A percentile compares a stretch with the other conserved stretches of the same genome.
Conservation (phyloP, 805 yeast species). For the Candida xiaguanensis region DNA sequence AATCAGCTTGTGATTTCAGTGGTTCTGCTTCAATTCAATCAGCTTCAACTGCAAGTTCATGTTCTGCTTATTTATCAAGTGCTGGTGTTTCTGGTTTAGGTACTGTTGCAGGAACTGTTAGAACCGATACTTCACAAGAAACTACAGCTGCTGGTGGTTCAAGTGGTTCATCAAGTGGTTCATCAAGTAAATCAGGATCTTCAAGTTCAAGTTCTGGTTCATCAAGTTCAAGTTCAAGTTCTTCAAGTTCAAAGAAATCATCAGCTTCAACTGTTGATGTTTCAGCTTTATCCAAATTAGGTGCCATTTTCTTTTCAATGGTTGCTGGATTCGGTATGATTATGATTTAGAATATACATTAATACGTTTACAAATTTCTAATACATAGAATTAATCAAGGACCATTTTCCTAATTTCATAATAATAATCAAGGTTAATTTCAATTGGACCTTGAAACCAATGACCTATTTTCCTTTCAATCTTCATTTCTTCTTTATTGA, state of each 20-base stretch:
- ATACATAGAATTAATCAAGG: neutral
- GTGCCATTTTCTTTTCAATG: slow-evolving; percentile 20
- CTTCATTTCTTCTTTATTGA: slow-evolving; percentile 34
- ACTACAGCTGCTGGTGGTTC: slow-evolving; percentile 19
- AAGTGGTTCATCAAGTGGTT: slow-evolving; percentile 22
- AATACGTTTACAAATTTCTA: neutral
- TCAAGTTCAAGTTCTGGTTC: slow-evolving; percentile 15
- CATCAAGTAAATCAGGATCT: slow-evolving; percentile 19
- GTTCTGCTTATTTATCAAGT: slow-evolving; percentile 53
- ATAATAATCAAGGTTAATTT: slow-evolving; percentile 25
- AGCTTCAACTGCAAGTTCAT: slow-evolving; percentile 38
- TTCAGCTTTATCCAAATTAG: slow-evolving; percentile 12
- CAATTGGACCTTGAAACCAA: slow-evolving; percentile 26
- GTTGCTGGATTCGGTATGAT: slow-evolving; percentile 28
- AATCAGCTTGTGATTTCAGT: slow-evolving; percentile 34
- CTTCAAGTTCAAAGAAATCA: slow-evolving; percentile 15
- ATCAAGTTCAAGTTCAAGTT: slow-evolving; percentile 10
- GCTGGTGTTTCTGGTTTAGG: slow-evolving; percentile 76
- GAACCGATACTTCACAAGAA: slow-evolving; percentile 18
- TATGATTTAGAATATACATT: slow-evolving; percentile 8
- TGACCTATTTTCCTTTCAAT: slow-evolving; percentile 29
- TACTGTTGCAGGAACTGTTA: slow-evolving; percentile 35
- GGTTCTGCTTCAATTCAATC: slow-evolving; percentile 39
- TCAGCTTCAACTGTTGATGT: slow-evolving; percentile 14
- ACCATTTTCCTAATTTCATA: slow-evolving; percentile 46